Evolutionary conservation across 192 early-diverging fungal genomes (phyloP).

Genomic region (Coemansia sp.): DNA sequence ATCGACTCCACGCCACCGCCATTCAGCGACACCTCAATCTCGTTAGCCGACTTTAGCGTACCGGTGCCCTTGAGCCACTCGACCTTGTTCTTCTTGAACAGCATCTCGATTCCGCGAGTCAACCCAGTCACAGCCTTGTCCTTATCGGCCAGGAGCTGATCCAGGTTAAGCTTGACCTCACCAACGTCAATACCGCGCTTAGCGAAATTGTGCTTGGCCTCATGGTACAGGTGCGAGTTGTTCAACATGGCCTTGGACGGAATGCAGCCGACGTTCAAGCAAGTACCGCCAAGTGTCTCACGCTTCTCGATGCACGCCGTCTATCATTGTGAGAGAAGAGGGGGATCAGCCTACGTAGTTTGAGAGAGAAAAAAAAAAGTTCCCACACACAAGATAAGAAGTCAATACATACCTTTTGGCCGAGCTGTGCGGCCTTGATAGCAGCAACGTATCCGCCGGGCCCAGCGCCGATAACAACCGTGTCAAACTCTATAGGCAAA

Average conservation of each 20-base stretch:
- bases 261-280: conserved; percentile 99
- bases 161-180: conserved; percentile 82
- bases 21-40: conserved; percentile 76
- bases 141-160: conserved; percentile 88
- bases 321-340: conserved; percentile 48
- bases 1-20: conserved; percentile 73
- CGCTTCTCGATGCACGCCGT: conserved; percentile 96
- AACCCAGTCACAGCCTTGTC: conserved; percentile 82
- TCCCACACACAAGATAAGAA: neutral
- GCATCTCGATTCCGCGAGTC: conserved; percentile 87
- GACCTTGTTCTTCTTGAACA: conserved; percentile 99
- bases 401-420: conserved; percentile 75
- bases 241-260: conserved; percentile 98
- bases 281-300: conserved; percentile 94
- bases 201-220: conserved; percentile 87
- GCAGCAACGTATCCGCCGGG: conserved; percentile 99
- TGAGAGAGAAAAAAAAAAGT: neutral
- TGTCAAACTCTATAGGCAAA: conserved; percentile 63
- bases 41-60: conserved; percentile 71
- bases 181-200: conserved; percentile 91
- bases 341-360: neutral
- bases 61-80: conserved; percentile 94
- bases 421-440: conserved; percentile 97
- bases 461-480: conserved; percentile 90
- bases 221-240: conserved; percentile 97